Conservation (phyloP, 805 yeast species). For the Candida suzukii region DNA sequence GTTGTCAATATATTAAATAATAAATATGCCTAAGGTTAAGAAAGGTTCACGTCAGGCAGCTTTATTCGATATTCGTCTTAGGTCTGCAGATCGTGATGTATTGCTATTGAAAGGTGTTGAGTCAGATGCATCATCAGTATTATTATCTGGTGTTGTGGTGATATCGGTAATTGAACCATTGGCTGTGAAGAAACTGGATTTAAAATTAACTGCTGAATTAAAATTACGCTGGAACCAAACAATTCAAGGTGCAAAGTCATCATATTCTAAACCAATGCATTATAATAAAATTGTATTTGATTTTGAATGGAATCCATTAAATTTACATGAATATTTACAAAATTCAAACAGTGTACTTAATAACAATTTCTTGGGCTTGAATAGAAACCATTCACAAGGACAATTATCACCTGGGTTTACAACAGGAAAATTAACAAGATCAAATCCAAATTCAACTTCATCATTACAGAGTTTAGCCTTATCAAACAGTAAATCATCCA, state of each 20-base stretch:
- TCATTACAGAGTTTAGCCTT: constrained; percentile 33
- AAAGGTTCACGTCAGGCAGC: constrained; percentile 23
- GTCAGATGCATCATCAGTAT: constrained; percentile 68
- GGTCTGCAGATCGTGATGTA: constrained; percentile 69
- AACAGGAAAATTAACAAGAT: constrained; percentile 24
- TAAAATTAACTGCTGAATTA: constrained; percentile 62
- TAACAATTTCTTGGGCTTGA: constrained; percentile 6
- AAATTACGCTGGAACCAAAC: constrained; percentile 60
- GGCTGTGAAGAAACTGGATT: constrained; percentile 52
- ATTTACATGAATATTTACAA: constrained; percentile 32
- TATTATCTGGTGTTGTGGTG: constrained; percentile 72
- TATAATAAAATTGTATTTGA: constrained; percentile 65
- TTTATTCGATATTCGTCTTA: constrained; percentile 44
- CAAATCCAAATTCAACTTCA: constrained; percentile 35
- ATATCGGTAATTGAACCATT: constrained; percentile 72
- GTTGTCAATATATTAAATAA: not conserved
- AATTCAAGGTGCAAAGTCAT: constrained; percentile 37
- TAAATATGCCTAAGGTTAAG: constrained; percentile 14
- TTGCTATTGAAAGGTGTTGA: constrained; percentile 74
- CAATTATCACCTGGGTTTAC: constrained; percentile 13
- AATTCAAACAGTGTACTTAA: not conserved
- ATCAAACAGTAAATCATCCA: constrained; percentile 21
- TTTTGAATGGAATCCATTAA: constrained; percentile 68
- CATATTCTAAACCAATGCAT: constrained; percentile 36
- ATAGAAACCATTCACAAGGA: not conserved